These are phyloP conservation scores for Ambrosia trifida DNA, from an alignment of 129 eudicot genomes.

Conservation along the genomic window DNA sequence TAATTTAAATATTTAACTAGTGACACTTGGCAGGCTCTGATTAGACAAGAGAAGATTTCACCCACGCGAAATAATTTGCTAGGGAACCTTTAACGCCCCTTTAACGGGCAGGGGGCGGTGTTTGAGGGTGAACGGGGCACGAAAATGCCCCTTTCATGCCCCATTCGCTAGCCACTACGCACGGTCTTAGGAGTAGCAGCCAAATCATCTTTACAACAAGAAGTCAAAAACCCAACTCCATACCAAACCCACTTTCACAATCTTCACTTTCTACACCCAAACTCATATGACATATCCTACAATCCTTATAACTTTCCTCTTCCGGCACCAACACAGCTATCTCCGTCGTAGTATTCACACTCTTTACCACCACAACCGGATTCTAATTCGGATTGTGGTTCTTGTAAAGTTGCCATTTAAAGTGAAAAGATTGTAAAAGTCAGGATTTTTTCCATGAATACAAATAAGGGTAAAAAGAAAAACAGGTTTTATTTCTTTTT, in stretches of 20 bases:
- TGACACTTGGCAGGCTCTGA: too few species aligned
- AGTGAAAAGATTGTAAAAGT: conserved; percentile 15
- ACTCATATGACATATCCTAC: conserved; percentile 84
- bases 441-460: too few species aligned
- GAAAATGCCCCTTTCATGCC: too few species aligned
- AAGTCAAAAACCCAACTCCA: conserved; percentile 86
- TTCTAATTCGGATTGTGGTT: conserved; percentile 43
- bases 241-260: conserved; percentile 52
- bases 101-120: too few species aligned
- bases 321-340: conserved; percentile 42
- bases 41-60: too few species aligned
- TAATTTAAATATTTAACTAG: too few species aligned
- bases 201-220: conserved; percentile 83
- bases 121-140: too few species aligned
- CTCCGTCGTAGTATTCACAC: conserved; percentile 18
- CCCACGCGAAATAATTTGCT: too few species aligned
- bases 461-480: too few species aligned
- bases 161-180: too few species aligned
- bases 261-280: conserved; percentile 56
- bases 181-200: conserved; percentile 86
- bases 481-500: conserved; percentile 13
- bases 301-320: conserved; percentile 67
- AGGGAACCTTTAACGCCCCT: too few species aligned
- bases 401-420: conserved; percentile 28
- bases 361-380: conserved; percentile 6